Conservation (phyloP, 1,284 basidiomycete genomes). For the Leucoagaricus sp. region DNA sequence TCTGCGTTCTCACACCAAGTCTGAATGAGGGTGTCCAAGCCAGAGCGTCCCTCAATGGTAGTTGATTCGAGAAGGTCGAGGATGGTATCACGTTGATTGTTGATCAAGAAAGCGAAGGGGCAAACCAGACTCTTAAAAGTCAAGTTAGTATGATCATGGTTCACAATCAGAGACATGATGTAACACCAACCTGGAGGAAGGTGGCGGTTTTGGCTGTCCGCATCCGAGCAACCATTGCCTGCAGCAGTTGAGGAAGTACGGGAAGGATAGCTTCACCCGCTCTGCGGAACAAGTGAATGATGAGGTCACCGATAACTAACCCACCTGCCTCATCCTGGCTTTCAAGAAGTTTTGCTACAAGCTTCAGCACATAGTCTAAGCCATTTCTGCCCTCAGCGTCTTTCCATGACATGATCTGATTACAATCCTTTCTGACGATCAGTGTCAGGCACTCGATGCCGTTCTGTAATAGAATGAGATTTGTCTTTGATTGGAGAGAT, state of each 20-base stretch:
- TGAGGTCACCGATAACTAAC: conserved; percentile 90
- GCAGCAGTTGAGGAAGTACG: conserved; percentile 84
- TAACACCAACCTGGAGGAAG: conserved; percentile 74
- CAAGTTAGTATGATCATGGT: neutral
- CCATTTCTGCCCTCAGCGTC: conserved; percentile 71
- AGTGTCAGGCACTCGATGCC: conserved; percentile 83
- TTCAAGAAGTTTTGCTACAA: conserved; percentile 78
- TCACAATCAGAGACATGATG: neutral
- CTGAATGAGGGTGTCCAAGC: conserved; percentile 80
- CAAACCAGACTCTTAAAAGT: conserved; percentile 74
- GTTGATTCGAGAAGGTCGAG: conserved; percentile 74
- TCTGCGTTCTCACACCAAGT: conserved; percentile 95
- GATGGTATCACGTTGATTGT: conserved; percentile 79
- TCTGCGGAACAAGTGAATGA: conserved; percentile 87
- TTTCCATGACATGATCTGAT: conserved; percentile 78
- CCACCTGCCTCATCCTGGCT: conserved; percentile 87
- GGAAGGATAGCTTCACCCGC: conserved; percentile 78
- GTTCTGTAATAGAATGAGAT: conserved; percentile 48
- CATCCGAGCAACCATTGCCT: conserved; percentile 83
- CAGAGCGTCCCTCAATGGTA: conserved; percentile 54
- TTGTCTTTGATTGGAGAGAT: neutral
- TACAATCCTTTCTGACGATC: conserved; percentile 85
- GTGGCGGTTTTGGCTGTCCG: conserved; percentile 83
- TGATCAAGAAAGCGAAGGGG: conserved; percentile 92
- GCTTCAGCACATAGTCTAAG: conserved; percentile 68